Evolutionary conservation across 2,329 filamentous ascomycete genomes (phyloP).

Genomic region (Penicillium sp.): DNA sequence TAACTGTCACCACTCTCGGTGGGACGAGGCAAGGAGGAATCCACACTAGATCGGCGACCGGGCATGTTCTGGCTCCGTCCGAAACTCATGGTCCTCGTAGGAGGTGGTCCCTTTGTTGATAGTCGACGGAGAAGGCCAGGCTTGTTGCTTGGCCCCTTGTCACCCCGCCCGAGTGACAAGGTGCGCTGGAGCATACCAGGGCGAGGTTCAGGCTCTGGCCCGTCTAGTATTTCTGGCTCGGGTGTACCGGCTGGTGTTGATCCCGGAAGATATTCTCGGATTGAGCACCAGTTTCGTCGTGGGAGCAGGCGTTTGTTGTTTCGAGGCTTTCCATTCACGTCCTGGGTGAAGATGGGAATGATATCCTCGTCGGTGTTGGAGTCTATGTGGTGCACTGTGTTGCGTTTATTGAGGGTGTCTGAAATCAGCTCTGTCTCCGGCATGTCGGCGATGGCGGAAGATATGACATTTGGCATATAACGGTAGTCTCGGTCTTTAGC

Average conservation of each 20-base stretch:
- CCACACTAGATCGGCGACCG: constrained; percentile 41
- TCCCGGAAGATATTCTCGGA: constrained; percentile 80
- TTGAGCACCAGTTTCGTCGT: constrained; percentile 93
- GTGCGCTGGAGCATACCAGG: constrained; percentile 58
- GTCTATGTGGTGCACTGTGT: constrained; percentile 72
- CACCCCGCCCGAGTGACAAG: constrained; percentile 63
- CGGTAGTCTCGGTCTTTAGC: constrained; percentile 89
- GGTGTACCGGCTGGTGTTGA: constrained; percentile 72
- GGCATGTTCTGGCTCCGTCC: constrained; percentile 30
- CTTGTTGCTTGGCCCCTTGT: constrained; percentile 47
- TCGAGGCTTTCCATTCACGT: constrained; percentile 83
- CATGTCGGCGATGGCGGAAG: constrained; percentile 90
- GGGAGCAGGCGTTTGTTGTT: constrained; percentile 91
- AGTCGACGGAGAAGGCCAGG: constrained; percentile 50
- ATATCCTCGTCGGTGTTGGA: constrained; percentile 87
- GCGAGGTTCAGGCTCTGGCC: constrained; percentile 32
- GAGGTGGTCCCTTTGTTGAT: constrained; percentile 47
- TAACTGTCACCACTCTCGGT: constrained; percentile 38
- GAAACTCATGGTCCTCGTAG: constrained; percentile 42
- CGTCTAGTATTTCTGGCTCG: constrained; percentile 48
- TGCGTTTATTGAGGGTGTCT: constrained; percentile 90
- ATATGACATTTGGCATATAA: constrained; percentile 96
- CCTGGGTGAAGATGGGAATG: constrained; percentile 89
- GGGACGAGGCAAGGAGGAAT: constrained; percentile 33
- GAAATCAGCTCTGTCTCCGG: constrained; percentile 87